These are phyloP conservation scores for Myriosclerotinia scirpicola DNA, from an alignment of 2,329 filamentous ascomycete genomes.

Conservation along the genomic window DNA sequence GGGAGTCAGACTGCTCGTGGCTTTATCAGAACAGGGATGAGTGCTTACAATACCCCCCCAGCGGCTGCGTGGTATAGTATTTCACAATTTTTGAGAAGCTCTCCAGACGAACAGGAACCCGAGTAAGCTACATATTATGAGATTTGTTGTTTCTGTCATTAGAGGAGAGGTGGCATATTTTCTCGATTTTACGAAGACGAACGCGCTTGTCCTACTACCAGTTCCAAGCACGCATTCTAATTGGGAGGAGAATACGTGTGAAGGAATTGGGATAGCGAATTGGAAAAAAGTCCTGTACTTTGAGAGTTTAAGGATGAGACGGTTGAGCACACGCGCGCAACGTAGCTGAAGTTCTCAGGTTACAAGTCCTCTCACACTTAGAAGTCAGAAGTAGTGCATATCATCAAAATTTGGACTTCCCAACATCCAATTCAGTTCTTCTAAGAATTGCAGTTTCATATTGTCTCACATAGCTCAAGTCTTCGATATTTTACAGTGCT, in stretches of 20 bases:
- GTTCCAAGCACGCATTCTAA: not conserved
- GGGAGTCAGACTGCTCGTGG: not conserved
- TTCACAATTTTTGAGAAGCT: not conserved
- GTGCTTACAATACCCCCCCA: no score
- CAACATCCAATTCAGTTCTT: not conserved
- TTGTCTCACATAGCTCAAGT: no score
- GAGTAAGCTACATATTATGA: not conserved
- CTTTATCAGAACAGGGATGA: not conserved
- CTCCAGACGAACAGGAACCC: not conserved
- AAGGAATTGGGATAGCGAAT: not conserved
- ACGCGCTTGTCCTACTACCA: not conserved
- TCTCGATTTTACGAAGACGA: not conserved
- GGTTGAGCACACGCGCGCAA: not conserved
- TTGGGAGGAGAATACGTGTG: not conserved
- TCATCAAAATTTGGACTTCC: not conserved
- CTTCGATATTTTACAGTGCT: no score
- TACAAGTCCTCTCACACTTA: not conserved
- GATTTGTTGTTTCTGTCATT: not conserved
- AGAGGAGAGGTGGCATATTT: not conserved
- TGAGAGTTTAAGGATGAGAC: not conserved
- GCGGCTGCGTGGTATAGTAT: no score
- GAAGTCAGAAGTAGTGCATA: not conserved
- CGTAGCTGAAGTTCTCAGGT: not conserved
- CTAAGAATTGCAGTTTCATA: no score
- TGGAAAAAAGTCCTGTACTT: not conserved